Evolutionary conservation across 345 rosid species (phyloP), one percentile per base, ranked within the genome.

Genomic region (Linum lewisii): DNA sequence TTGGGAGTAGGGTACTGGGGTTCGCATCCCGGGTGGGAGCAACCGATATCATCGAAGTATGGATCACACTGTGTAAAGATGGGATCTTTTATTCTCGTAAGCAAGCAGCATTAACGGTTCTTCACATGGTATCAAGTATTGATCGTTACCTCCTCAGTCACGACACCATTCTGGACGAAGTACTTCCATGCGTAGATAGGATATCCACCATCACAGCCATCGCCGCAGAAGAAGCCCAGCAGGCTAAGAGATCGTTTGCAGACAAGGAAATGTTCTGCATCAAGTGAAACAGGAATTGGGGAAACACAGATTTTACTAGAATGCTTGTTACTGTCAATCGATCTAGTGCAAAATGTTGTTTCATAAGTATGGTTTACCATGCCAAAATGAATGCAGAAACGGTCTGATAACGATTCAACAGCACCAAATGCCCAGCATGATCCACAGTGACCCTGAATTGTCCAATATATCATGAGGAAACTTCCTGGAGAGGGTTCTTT

Each of bases 341-440:
- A n/a, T n/a, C n/a, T n/a, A n/a, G n/a, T n/a, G n/a, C n/a, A n/a
- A n/a, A n/a, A n/a, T n/a, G n/a, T n/a, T n/a, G n/a, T n/a, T n/a
- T n/a, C n/a, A n/a, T n/a, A n/a, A n/a, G 1, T 61, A 21, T n/a
- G 42, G 21, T 25, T 78, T 82, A 88, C 95, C 93, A 68, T 76
- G 79, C 77, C 82, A 62, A 80, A 85, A 54, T 86, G 83, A 78
- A 92, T 82, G 66, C 99, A 92, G 77, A 92, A 92, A 64, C 95
- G 93, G 79, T 92, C 99, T 29, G 99, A 92, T 15, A 92, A 72
- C 8, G 99, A 70, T 79, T 92, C 99, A 53, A 88, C 95, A 57
- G 99, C 97, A 68, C 86, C 99, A 81, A 88, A 88, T 44, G 97
- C 99, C 99, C 99, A 92, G 51, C 98, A 92, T 72, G 98, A 86